Evolutionary conservation across 345 rosid genomes (phyloP).

Genomic region (Euphorbia lathyris): DNA sequence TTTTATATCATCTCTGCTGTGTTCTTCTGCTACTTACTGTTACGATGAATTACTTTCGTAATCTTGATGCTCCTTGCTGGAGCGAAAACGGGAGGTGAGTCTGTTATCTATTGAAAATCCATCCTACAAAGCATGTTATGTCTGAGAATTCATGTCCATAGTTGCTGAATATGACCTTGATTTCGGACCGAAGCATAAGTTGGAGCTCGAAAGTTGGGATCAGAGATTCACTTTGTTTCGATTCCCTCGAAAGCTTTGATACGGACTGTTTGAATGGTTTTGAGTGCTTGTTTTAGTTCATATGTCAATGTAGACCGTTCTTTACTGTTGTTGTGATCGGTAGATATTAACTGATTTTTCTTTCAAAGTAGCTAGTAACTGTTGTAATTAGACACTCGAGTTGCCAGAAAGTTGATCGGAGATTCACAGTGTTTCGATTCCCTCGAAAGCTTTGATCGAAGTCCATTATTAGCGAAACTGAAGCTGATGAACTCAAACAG

Average conservation of each 20-base stretch:
- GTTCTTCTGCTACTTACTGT: no score
- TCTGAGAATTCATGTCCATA: not conserved
- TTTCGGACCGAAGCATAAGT: not conserved
- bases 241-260: not conserved
- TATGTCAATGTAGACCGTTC: no score
- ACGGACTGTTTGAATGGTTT: no score
- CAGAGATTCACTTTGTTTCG: not conserved
- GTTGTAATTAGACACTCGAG: no score
- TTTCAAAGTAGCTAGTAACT: no score
- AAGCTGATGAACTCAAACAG: not conserved
- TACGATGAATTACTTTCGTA: not conserved
- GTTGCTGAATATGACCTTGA: slow-evolving; percentile 2
- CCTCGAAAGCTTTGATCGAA: not conserved
- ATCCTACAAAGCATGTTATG: no score
- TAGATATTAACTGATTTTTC: no score
- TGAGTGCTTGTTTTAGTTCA: no score
- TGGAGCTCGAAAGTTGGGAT: not conserved
- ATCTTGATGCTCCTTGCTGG: not conserved
- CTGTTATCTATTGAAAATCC: no score
- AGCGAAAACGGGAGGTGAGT: not conserved
- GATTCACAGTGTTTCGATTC: not conserved
- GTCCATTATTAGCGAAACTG: not conserved
- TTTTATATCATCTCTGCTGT: slow-evolving; percentile 16
- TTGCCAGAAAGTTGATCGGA: not conserved
- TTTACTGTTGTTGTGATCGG: no score